Percentiles rank a stretch among this genome's conserved stretches.
phyloP scores from a whole-genome alignment of 2,329 filamentous ascomycete genomes.

The Stenocarpella maydis region DNA sequence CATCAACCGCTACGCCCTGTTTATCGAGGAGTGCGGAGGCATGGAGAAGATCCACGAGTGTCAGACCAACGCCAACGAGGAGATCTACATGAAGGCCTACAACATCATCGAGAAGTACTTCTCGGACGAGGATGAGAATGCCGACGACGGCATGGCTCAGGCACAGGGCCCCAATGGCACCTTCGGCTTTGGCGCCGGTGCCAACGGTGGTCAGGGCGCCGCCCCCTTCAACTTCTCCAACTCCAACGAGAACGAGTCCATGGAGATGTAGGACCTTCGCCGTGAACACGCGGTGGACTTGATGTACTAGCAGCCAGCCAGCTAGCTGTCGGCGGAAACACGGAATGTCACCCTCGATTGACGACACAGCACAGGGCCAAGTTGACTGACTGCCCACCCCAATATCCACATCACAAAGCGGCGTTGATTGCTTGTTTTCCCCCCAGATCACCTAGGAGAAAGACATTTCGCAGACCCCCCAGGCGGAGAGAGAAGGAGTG shows the following conservation, averaged over 20 bases:
- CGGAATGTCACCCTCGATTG: conserved; percentile 24
- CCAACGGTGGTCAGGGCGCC: conserved; percentile 69
- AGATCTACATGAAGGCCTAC: conserved; percentile 99
- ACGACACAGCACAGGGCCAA: conserved; percentile 44
- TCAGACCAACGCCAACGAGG: conserved; percentile 99
- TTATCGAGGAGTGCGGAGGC: conserved; percentile 97
- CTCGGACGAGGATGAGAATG: conserved; percentile 96
- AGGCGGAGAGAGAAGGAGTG: conserved; percentile 37
- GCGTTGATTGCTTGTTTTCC: conserved; percentile 43
- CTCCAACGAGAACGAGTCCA: conserved; percentile 71
- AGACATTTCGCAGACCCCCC: conserved; percentile 31
- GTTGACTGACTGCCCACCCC: conserved; percentile 38
- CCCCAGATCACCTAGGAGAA: conserved; percentile 25
- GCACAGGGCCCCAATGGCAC: conserved; percentile 73
- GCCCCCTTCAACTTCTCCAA: conserved; percentile 86
- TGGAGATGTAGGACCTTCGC: conserved; percentile 65
- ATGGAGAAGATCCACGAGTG: conserved; percentile 99
- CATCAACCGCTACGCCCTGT: conserved; percentile 96
- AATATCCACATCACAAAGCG: conserved; percentile 44
- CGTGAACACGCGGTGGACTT: conserved; percentile 13
- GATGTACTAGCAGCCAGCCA: conserved; percentile 19
- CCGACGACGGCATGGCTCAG: conserved; percentile 81
- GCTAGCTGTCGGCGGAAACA: conserved; percentile 15
- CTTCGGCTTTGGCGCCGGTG: conserved; percentile 81
- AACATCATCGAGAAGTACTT: conserved; percentile 99